Evolutionary conservation across 116 monocot species (phyloP).

Genomic region (Cymodocea nodosa): DNA sequence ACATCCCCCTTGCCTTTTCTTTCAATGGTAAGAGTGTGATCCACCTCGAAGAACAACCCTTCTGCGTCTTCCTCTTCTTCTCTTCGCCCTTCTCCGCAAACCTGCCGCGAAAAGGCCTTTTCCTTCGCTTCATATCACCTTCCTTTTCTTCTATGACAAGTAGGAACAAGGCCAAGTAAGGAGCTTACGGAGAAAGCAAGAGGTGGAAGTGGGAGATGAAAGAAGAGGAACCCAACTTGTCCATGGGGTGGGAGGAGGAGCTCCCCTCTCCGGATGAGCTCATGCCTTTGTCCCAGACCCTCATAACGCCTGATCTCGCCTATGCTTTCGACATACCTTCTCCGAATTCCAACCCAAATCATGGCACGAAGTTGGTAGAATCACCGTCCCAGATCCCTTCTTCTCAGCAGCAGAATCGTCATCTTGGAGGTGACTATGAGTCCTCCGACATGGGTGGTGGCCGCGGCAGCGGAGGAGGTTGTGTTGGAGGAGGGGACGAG

Average conservation of each 20-base stretch:
- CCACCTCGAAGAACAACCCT: neutral
- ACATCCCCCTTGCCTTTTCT: too few relatives aligned
- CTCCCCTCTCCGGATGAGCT: slow-evolving; percentile 76
- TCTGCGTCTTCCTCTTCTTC: neutral
- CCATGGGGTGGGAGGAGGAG: slow-evolving; percentile 50
- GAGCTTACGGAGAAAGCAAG: neutral
- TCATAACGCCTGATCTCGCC: slow-evolving; percentile 82
- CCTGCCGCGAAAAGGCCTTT: neutral
- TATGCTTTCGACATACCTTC: slow-evolving; percentile 66
- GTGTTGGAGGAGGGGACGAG: slow-evolving; percentile 29
- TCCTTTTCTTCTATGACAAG: too few relatives aligned
- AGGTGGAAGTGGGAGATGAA: neutral
- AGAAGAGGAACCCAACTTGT: slow-evolving; percentile 13
- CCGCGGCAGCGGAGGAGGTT: slow-evolving; percentile 19
- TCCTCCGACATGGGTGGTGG: slow-evolving; percentile 9
- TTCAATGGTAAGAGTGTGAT: neutral
- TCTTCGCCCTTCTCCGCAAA: neutral
- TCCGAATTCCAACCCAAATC: slow-evolving; percentile 3
- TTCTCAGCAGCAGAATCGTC: neutral
- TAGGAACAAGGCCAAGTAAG: too few relatives aligned
- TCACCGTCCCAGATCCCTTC: slow-evolving; percentile 2
- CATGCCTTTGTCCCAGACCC: slow-evolving; percentile 65
- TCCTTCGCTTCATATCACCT: neutral
- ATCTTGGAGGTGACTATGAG: slow-evolving; percentile 17
- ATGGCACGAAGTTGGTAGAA: neutral